Evolutionary conservation across 352 stramenopile genomes (phyloP).

Genomic region (Halophytophthora polymorphica): DNA sequence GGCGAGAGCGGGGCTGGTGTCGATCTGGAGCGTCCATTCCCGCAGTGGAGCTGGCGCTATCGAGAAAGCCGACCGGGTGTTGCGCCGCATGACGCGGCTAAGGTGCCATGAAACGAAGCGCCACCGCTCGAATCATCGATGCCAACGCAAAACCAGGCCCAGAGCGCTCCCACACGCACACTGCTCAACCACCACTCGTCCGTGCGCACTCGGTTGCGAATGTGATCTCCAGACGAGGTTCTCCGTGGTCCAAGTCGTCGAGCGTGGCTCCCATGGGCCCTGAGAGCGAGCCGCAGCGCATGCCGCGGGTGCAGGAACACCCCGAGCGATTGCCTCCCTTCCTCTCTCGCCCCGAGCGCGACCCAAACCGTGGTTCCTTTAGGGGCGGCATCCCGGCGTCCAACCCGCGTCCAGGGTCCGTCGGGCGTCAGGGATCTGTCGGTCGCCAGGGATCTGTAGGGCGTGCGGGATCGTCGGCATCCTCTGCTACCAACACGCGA

Average conservation of each 20-base stretch:
- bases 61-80: no score
- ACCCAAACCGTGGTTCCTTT: no score
- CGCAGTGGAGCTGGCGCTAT: no score
- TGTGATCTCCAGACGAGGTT: constrained; percentile 4
- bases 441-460: constrained; percentile 1
- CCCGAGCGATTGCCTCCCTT: no score
- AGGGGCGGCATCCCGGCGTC: no score
- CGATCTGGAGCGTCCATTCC: background rate
- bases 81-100: constrained; percentile 4
- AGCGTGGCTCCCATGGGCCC: no score
- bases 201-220: background rate
- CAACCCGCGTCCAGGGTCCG: no score
- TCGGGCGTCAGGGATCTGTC: no score
- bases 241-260: background rate
- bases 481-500: constrained; percentile 17
- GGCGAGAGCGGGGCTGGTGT: no score
- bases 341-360: no score
- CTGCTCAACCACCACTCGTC: constrained; percentile 1
- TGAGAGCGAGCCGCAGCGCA: no score
- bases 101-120: constrained; percentile 15
- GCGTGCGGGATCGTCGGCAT: constrained; percentile 13
- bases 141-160: constrained; percentile 3
- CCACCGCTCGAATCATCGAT: constrained; percentile 5
- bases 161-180: constrained; percentile 4
- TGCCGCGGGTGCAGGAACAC: no score